phyloP scores from a whole-genome alignment of 441 rosid genomes.

The Dalechampia spathulata region DNA sequence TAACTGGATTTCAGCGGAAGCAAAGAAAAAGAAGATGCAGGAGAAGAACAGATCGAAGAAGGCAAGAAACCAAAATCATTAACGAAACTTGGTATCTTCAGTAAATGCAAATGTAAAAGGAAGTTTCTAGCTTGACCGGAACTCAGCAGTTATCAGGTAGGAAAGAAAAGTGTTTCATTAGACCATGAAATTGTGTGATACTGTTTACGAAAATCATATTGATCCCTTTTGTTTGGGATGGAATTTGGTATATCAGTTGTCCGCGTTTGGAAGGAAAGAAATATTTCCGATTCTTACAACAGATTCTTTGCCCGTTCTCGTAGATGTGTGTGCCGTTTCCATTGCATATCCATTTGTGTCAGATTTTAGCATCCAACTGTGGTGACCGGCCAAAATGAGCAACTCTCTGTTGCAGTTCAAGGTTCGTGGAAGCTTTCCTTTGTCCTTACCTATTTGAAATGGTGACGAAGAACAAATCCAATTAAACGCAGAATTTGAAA shows the following conservation, averaged over 20 bases:
- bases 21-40: slow-evolving; percentile 90
- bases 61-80: slow-evolving; percentile 43
- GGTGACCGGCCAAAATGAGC: slow-evolving; percentile 16
- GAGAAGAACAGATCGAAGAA: slow-evolving; percentile 86
- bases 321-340: slow-evolving; percentile 18
- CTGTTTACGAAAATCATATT: slow-evolving; percentile 4
- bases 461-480: no score
- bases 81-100: slow-evolving; percentile 12
- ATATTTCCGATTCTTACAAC: slow-evolving; percentile 31
- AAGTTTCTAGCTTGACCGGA: slow-evolving; percentile 14
- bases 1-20: slow-evolving; percentile 86
- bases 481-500: no score
- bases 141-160: slow-evolving; percentile 22
- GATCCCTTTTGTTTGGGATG: slow-evolving; percentile 19
- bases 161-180: slow-evolving; percentile 26
- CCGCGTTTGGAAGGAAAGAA: slow-evolving; percentile 19
- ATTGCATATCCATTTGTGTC: no score
- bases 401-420: not conserved
- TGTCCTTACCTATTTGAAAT: no score
- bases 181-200: slow-evolving; percentile 21
- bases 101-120: slow-evolving; percentile 11
- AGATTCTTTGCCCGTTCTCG: slow-evolving; percentile 18
- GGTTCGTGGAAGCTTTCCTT: no score
- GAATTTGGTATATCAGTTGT: slow-evolving; percentile 31
- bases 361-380: not conserved